These are phyloP conservation scores for Mucor mucedo DNA, from an alignment of 371 early-diverging fungal genomes.

Conservation along the genomic window DNA sequence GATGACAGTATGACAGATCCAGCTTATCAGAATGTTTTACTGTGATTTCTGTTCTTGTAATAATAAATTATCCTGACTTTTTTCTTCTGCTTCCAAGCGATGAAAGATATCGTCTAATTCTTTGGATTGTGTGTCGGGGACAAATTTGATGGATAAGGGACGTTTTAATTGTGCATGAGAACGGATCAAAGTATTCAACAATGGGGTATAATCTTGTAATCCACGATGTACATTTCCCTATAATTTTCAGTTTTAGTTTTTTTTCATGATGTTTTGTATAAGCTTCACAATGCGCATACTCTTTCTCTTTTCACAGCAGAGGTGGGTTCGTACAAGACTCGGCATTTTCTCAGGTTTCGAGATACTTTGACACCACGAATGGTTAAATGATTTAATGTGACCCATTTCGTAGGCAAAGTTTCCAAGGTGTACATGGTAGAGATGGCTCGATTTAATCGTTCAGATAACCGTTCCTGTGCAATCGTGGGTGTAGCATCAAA, in stretches of 20 bases:
- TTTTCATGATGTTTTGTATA: background rate
- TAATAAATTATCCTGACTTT: conserved; percentile 1
- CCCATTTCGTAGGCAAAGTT: conserved; percentile 33
- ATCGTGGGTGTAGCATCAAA: conserved; percentile 39
- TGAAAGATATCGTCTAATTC: conserved; percentile 40
- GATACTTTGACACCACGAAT: conserved; percentile 41
- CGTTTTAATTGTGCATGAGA: conserved; percentile 32
- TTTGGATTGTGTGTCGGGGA: conserved; percentile 37
- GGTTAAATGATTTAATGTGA: conserved; percentile 28
- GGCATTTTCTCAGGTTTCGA: conserved; percentile 40
- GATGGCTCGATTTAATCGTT: conserved; percentile 42
- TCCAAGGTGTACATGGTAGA: conserved; percentile 40
- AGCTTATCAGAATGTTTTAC: conserved; percentile 13
- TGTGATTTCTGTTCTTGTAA: background rate
- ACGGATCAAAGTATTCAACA: conserved; percentile 31
- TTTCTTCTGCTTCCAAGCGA: conserved; percentile 28
- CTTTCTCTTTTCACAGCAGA: conserved; percentile 30
- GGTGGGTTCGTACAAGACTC: conserved; percentile 41
- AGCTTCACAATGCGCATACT: background rate
- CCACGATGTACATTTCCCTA: conserved; percentile 38
- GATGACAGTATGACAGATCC: conserved; percentile 21
- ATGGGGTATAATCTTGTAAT: conserved; percentile 27
- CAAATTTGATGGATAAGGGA: conserved; percentile 44
- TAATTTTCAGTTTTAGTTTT: background rate
- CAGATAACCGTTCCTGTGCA: conserved; percentile 39